Evolutionary conservation across 1,139 yeast species (phyloP), one percentile per base, ranked within the genome.

Genomic region (Magnusiomyces clavatus): DNA sequence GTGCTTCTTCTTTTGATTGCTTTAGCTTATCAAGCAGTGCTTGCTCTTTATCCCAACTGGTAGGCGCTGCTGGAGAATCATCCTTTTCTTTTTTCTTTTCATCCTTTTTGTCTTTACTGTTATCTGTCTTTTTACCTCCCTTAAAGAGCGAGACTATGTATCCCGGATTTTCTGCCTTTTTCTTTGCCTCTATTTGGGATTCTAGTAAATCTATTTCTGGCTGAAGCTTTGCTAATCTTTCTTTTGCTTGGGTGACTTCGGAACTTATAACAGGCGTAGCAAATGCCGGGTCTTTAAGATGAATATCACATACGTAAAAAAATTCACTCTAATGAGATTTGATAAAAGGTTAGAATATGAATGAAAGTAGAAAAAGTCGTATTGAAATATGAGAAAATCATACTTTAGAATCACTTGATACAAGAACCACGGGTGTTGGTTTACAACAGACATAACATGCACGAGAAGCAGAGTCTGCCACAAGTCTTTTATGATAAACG

Each of bases 361-460:
- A 14, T 11, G 20, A 5, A 14, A 20, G 31, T 17, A 8, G 31
- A n/a, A 20, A 41, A 20, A 11, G n/a, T 6, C 10, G 4, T 12
- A 14, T 12, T 19, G 11, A 19, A 12, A 41, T 24, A 34, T 40
- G 19, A 10, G n/a, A 50, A 56, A n/a, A 44, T 55, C 65, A 10
- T 46, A 53, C 56, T 46, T 63, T 59, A 11, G 74, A 74, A 53
- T 70, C 75, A 19, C 63, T 68, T 1, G 82, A 72, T n/a, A 83
- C 74, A 39, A 86, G 68, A 2, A 86, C 95, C 0, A 78, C 72
- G 1, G 73, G 59, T 0, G 87, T 71, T 1, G 92, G 87, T 58
- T 81, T 82, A 63, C 74, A 82, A 67, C 95, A 86, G 36, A 86
- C 72, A 46, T 71, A 62, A 61, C 95, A 86, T 0, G 90, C 73